Conservation (phyloP, 202 grass and related monocot species). For the Alloteropsis angusta region DNA sequence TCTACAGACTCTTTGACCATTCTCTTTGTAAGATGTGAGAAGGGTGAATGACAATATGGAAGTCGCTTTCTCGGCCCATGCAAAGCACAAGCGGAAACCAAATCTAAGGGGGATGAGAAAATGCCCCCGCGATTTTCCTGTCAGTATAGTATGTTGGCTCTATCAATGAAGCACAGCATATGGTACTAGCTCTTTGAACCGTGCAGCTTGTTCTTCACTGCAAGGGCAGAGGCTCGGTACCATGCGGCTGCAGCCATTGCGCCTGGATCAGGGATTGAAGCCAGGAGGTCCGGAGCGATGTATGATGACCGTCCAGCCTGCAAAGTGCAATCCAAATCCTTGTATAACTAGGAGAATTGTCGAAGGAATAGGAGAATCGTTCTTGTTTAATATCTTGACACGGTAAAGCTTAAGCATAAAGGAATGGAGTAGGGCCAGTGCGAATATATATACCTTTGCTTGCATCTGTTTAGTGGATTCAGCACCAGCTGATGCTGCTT, state of each 20-base stretch:
- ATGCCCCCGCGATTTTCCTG: constrained; percentile 27
- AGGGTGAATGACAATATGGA: constrained; percentile 15
- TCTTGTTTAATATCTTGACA: not conserved
- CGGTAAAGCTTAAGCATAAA: not conserved
- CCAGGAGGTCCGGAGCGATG: constrained; percentile 50
- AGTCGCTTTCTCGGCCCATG: constrained; percentile 76
- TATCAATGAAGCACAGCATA: constrained; percentile 16
- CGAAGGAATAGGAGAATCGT: not conserved
- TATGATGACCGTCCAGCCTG: constrained; percentile 90
- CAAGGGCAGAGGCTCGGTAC: constrained; percentile 52
- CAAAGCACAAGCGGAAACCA: constrained; percentile 82
- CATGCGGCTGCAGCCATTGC: constrained; percentile 76
- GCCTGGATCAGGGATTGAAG: constrained; percentile 69
- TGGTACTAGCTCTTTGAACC: constrained; percentile 31
- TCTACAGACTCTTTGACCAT: constrained; percentile 30
- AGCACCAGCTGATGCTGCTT: constrained; percentile 81
- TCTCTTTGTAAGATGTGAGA: constrained; percentile 19
- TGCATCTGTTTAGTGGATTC: constrained; percentile 94
- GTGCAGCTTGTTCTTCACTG: constrained; percentile 46
- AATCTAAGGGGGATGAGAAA: constrained; percentile 32
- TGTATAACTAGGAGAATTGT: not conserved
- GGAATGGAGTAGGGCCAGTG: not conserved
- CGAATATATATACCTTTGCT: constrained; percentile 55
- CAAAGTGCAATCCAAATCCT: constrained; percentile 24
- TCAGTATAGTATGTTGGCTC: constrained; percentile 33